Evolutionary conservation across 2,329 filamentous ascomycete species (phyloP).

Genomic region (Venturia nashicola): DNA sequence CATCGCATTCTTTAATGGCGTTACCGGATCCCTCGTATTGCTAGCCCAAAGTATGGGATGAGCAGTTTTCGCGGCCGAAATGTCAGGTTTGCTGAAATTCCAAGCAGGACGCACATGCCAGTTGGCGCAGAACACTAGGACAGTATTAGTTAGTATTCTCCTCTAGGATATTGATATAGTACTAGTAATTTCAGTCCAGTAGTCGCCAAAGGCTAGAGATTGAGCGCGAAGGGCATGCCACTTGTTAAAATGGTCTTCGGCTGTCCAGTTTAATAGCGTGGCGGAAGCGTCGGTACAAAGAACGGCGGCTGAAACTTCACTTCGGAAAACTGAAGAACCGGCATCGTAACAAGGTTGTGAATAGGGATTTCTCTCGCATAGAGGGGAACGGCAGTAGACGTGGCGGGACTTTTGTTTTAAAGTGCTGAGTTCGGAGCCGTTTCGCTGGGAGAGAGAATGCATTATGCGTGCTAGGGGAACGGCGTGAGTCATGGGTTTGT

Average conservation of each 20-base stretch:
- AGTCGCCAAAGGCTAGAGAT: slow-evolving; percentile 23
- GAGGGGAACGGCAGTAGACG: neutral
- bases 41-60: slow-evolving; percentile 20
- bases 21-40: slow-evolving; percentile 23
- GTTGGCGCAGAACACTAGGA: slow-evolving; percentile 22
- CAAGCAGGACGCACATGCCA: slow-evolving; percentile 25
- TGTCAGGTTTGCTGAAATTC: slow-evolving; percentile 18
- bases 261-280: slow-evolving; percentile 12
- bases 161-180: too few relatives aligned
- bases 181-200: slow-evolving; percentile 24
- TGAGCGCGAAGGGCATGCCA: slow-evolving; percentile 21
- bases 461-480: slow-evolving; percentile 6
- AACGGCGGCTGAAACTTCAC: slow-evolving; percentile 19
- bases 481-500: slow-evolving; percentile 6
- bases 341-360: slow-evolving; percentile 8
- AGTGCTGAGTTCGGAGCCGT: slow-evolving; percentile 8
- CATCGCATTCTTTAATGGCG: slow-evolving; percentile 18
- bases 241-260: slow-evolving; percentile 17
- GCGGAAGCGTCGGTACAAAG: slow-evolving; percentile 18
- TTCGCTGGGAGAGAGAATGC: neutral
- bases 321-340: neutral
- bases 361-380: slow-evolving; percentile 8
- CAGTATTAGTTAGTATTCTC: too few relatives aligned
- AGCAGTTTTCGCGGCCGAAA: slow-evolving; percentile 1
- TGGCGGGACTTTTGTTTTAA: slow-evolving; percentile 7